Evolutionary conservation across 192 early-diverging fungal species (phyloP), one percentile per base, ranked within the genome.

Genomic region (Coemansia sp.): DNA sequence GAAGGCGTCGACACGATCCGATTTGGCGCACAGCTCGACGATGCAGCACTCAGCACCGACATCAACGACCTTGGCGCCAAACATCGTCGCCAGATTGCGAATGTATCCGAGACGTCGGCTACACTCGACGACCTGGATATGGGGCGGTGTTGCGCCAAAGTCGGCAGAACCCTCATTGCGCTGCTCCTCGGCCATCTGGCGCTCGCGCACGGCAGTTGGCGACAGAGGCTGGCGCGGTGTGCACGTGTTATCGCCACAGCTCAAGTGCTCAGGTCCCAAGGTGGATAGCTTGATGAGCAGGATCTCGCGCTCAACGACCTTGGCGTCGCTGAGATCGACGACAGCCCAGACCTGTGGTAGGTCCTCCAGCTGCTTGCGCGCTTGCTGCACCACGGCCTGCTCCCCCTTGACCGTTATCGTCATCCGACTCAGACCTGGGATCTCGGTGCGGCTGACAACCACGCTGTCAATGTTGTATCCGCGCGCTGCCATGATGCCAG

Each of bases 401-500:
- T 93, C 89, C n/a, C 94, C 97, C 47, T 89, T 90, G 59, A 99
- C 80, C 16, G 95, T 92, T 53, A 99, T 92, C 6, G 95, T 99
- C 95, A 97, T 97, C 50, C 97, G 88, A 67, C 88, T 89, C 62
- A 99, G 87, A 64, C 95, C 94, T 0, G 89, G 88, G 16, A 96
- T 95, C 76, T 99, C 95, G 11, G 97, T 99, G 69, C 93, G 95
- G 70, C 93, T 92, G 17, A 97, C 97, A 6, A 99, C 95, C 52
- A 99, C 85, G 50, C 94, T 94, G 69, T 99, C 97, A 74, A 99
- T 99, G 77, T 97, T 99, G 85, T 96, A 96, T 0, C 94, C 94
- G 69, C 97, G 85, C 32, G 89, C 95, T 16, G 97, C 95, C 76
- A 99, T 84, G 69, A 95, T 94, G 19, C 92, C 96, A 69, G 87